Evolutionary conservation across 1,284 basidiomycete species (phyloP), one percentile per base, ranked within the genome.

Genomic region (Ganoderma multipileum): DNA sequence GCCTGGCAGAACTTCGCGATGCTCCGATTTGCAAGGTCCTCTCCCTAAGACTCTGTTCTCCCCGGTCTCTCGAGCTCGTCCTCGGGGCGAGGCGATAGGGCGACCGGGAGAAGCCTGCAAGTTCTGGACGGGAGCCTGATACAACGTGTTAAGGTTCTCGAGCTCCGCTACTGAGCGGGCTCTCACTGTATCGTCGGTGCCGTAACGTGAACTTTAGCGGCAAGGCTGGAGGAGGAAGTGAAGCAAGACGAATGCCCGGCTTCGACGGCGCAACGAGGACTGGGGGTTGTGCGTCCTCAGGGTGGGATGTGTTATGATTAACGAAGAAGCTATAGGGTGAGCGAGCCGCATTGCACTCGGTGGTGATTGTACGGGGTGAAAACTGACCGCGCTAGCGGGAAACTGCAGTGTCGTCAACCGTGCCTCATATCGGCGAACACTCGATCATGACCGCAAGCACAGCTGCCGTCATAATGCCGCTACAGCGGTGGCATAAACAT

Each of bases 181-280:
- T 39, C 39, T n/a, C 38, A 60, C 58, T n/a, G 23, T 60, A 60
- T 41, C 12, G 38, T 60, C 39, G 39, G 58, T 60, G 58, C 58
- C 58, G 38, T 39, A 41, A 39, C 39, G 38, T 38, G n/a, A 23
- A 39, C 23, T 9, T 23, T 52, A 5, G 33, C 36, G 36, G 36
- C 20, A 9, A 4, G 23, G 55, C 55, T 38, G 20, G 9, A 11
- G 36, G 55, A 55, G 28, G 52, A 55, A 55, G 52, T 20, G 55
- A 58, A 58, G 55, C 11, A 36, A 38, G 55, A 36, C 8, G 30
- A 38, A 58, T 58, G 58, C 58, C 38, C 58, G 38, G 57, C 52
- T 55, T 59, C 36, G 58, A 28, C 23, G 38, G 11, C 38, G 16
- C 36, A 60, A 60, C 12, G 39, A 26, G 36, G 38, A 60, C 23